Evolutionary conservation across 192 early-diverging fungal genomes (phyloP).

Genomic region (Coemansia sp.): DNA sequence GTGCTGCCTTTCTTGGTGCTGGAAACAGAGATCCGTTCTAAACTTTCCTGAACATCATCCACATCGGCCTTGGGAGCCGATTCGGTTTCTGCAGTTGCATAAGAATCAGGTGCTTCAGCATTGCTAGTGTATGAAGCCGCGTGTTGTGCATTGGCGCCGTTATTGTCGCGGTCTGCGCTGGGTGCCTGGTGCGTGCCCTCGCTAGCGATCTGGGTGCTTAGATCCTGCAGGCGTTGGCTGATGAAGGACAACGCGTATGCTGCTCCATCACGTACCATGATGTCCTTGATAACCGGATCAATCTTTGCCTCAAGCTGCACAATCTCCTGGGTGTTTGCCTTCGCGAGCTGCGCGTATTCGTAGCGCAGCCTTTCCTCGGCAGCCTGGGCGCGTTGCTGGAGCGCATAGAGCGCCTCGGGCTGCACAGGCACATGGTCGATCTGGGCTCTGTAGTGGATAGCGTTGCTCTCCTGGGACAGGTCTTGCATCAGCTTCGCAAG

Average conservation of each 20-base stretch:
- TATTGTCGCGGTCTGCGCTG: not conserved
- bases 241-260: conserved; percentile 44
- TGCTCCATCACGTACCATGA: conserved; percentile 31
- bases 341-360: conserved; percentile 27
- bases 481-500: conserved; percentile 47
- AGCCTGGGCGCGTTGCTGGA: conserved; percentile 42
- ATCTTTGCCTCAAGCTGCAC: conserved; percentile 37
- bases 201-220: conserved; percentile 24
- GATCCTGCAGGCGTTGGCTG: conserved; percentile 38
- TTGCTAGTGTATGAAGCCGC: not conserved
- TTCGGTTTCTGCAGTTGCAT: not conserved
- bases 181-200: not conserved
- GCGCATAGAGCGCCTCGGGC: conserved; percentile 25
- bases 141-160: not conserved
- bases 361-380: conserved; percentile 22
- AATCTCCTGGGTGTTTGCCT: conserved; percentile 33
- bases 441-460: conserved; percentile 38
- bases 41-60: not conserved
- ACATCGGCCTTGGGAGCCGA: not conserved
- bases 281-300: conserved; percentile 47
- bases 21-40: conserved; percentile 1
- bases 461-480: conserved; percentile 39
- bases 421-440: conserved; percentile 26
- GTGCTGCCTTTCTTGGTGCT: not conserved
- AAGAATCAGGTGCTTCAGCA: not conserved